phyloP scores from a whole-genome alignment of 192 early-diverging fungal genomes.

The Podila horticola region DNA sequence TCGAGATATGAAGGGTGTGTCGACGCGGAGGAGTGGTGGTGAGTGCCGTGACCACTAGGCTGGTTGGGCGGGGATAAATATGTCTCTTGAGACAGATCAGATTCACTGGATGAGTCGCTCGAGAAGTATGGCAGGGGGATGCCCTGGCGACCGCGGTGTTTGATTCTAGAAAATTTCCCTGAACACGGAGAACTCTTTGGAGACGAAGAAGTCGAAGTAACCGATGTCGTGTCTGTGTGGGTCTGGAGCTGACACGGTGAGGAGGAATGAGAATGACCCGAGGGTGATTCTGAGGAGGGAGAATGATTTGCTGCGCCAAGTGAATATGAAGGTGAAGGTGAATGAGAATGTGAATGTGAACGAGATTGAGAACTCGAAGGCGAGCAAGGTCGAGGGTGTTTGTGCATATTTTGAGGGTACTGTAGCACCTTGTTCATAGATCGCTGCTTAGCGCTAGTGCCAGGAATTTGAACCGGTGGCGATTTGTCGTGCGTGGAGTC shows the following conservation, averaged over 20 bases:
- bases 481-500: neutral
- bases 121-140: neutral
- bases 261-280: neutral
- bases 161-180: slow-evolving; percentile 2
- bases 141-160: slow-evolving; percentile 16
- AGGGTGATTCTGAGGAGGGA: neutral
- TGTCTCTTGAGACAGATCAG: slow-evolving; percentile 10
- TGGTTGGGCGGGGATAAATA: neutral
- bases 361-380: neutral
- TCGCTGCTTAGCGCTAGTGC: too few relatives aligned
- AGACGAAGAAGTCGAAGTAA: neutral
- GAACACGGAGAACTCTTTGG: neutral
- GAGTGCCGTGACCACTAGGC: neutral
- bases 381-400: neutral
- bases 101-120: neutral
- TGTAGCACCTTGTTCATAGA: too few relatives aligned
- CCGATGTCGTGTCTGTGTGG: neutral
- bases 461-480: too few relatives aligned
- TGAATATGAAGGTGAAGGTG: slow-evolving; percentile 2
- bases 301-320: neutral
- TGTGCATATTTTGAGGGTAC: too few relatives aligned
- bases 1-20: neutral
- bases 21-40: neutral
- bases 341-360: slow-evolving; percentile 13
- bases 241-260: neutral